These are phyloP conservation scores for Colletotrichum sp. DNA, from an alignment of 2,329 filamentous ascomycete genomes.

Conservation along the genomic window DNA sequence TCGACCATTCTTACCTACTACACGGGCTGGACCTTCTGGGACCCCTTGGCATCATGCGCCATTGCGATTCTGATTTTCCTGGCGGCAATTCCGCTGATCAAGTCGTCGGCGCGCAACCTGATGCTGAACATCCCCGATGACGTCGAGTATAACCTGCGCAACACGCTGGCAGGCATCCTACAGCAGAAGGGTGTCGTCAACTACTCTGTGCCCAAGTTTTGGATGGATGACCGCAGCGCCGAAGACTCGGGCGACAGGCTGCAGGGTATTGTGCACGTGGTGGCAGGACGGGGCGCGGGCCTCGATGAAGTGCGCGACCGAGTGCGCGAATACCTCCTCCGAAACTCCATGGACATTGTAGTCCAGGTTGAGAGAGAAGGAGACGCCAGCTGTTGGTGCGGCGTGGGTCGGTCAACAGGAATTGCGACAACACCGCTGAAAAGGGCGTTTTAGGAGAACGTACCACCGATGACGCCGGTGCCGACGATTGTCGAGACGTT, in stretches of 20 bases:
- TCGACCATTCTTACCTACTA: conserved; percentile 89
- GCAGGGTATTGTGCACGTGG: conserved; percentile 85
- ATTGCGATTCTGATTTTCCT: conserved; percentile 93
- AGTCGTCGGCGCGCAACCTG: conserved; percentile 81
- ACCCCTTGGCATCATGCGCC: conserved; percentile 90
- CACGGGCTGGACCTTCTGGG: conserved; percentile 91
- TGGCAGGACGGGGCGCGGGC: conserved; percentile 74
- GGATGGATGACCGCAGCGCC: conserved; percentile 73
- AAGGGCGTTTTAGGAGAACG: conserved; percentile 35
- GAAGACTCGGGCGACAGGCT: conserved; percentile 56
- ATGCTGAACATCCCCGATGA: conserved; percentile 85
- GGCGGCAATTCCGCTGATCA: conserved; percentile 89
- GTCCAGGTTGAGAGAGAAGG: conserved; percentile 89
- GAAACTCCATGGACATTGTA: conserved; percentile 79
- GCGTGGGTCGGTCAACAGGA: conserved; percentile 33
- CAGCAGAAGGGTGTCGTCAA: conserved; percentile 83
- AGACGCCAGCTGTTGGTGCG: conserved; percentile 70
- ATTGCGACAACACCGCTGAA: conserved; percentile 31
- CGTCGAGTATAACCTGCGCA: conserved; percentile 86
- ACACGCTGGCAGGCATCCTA: conserved; percentile 82
- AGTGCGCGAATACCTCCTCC: conserved; percentile 73
- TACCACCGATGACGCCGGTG: background rate
- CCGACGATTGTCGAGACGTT: background rate
- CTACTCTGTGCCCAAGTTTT: conserved; percentile 89
- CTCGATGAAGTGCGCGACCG: conserved; percentile 84